Evolutionary conservation across 2,329 filamentous ascomycete species (phyloP).

Genomic region (Pseudocercospora pini-densiflorae): DNA sequence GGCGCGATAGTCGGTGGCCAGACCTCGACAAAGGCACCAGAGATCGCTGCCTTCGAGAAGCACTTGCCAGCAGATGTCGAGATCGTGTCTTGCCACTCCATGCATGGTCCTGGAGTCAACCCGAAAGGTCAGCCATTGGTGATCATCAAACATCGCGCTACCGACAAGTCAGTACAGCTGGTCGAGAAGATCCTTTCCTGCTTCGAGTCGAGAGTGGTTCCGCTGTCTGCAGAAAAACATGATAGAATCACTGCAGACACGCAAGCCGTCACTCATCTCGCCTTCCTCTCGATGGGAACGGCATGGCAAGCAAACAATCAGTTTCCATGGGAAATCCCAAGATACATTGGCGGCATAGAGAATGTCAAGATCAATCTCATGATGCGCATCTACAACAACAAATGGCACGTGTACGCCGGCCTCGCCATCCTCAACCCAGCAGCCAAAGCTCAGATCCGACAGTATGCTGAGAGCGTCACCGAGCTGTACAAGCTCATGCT

Average conservation of each 20-base stretch:
- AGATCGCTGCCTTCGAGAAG: slow-evolving; percentile 90
- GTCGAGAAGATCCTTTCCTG: slow-evolving; percentile 83
- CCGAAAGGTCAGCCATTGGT: slow-evolving; percentile 88
- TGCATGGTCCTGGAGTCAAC: slow-evolving; percentile 91
- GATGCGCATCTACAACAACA: slow-evolving; percentile 95
- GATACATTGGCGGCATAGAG: slow-evolving; percentile 95
- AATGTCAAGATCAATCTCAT: slow-evolving; percentile 99
- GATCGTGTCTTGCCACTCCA: slow-evolving; percentile 94
- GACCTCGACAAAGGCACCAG: slow-evolving; percentile 96
- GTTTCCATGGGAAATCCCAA: slow-evolving; percentile 96
- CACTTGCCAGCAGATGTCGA: slow-evolving; percentile 87
- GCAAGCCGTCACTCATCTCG: slow-evolving; percentile 95
- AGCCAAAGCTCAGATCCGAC: slow-evolving; percentile 87
- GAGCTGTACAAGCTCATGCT: slow-evolving; percentile 98
- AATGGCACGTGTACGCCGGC: slow-evolving; percentile 99
- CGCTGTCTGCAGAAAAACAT: slow-evolving; percentile 84
- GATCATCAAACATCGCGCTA: slow-evolving; percentile 90
- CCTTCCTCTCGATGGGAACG: slow-evolving; percentile 94
- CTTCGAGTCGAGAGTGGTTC: slow-evolving; percentile 82
- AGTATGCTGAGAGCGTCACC: slow-evolving; percentile 91
- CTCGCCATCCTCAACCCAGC: slow-evolving; percentile 96
- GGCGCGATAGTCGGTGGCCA: slow-evolving; percentile 96
- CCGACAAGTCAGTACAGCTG: slow-evolving; percentile 73
- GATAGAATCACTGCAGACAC: slow-evolving; percentile 98
- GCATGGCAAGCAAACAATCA: slow-evolving; percentile 95